These are phyloP conservation scores for Mycena belliarum DNA, from an alignment of 768 basidiomycete genomes.

Conservation along the genomic window DNA sequence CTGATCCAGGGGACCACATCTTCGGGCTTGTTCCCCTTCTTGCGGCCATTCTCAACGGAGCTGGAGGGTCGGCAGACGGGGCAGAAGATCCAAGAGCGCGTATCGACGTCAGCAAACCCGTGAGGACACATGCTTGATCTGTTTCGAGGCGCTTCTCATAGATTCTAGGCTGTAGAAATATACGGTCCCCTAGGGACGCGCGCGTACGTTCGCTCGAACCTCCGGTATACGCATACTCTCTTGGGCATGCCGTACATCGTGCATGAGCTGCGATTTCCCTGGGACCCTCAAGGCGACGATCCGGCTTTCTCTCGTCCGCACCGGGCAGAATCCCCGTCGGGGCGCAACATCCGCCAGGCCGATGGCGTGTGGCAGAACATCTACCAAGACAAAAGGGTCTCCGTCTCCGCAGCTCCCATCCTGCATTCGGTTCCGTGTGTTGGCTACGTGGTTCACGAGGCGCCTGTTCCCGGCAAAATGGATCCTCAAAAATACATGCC, in stretches of 20 bases:
- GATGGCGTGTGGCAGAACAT: constrained; percentile 70
- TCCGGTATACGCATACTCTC: constrained; percentile 68
- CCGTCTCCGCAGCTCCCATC: constrained; percentile 78
- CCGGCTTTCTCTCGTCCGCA: constrained; percentile 49
- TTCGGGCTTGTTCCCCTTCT: constrained; percentile 74
- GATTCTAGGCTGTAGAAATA: constrained; percentile 67
- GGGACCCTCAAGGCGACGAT: constrained; percentile 59
- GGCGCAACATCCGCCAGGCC: constrained; percentile 61
- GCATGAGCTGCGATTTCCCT: constrained; percentile 73
- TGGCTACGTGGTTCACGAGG: constrained; percentile 75
- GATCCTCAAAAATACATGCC: constrained; percentile 67
- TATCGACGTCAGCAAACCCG: constrained; percentile 36
- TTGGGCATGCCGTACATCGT: constrained; percentile 72
- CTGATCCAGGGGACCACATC: constrained; percentile 72
- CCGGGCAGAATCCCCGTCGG: constrained; percentile 54
- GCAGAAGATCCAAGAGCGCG: constrained; percentile 58
- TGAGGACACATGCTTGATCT: constrained; percentile 25
- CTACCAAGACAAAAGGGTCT: constrained; percentile 53
- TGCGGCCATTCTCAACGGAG: constrained; percentile 70
- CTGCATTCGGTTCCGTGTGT: constrained; percentile 79
- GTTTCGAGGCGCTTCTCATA: not conserved
- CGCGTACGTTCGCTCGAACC: constrained; percentile 70
- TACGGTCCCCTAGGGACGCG: constrained; percentile 86
- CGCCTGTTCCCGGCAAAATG: constrained; percentile 75
- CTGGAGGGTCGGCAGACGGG: constrained; percentile 63